Conservation (phyloP, 2,329 filamentous ascomycete species). For the Fusarium udum region DNA sequence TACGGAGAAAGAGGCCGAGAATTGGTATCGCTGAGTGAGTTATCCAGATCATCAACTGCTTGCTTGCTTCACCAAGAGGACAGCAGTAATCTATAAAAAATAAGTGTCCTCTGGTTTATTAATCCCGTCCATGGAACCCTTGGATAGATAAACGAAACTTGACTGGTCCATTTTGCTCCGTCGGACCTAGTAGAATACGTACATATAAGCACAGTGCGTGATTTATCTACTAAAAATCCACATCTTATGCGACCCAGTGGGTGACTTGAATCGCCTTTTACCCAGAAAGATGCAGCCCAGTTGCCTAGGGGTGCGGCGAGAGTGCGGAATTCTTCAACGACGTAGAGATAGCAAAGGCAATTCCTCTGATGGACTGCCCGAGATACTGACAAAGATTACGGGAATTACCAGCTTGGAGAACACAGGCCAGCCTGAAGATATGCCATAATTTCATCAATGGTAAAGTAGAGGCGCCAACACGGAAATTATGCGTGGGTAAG, state of each 20-base stretch:
- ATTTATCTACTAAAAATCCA: slow-evolving; percentile 23
- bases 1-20: background rate
- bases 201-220: slow-evolving; percentile 31
- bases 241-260: slow-evolving; percentile 35
- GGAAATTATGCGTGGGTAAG: slow-evolving; percentile 21
- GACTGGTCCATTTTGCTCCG: slow-evolving; percentile 17
- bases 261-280: slow-evolving; percentile 26
- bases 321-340: background rate
- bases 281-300: slow-evolving; percentile 1
- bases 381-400: background rate
- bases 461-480: slow-evolving; percentile 1
- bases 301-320: background rate
- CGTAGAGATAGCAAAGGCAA: background rate
- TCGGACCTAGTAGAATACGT: slow-evolving; percentile 3
- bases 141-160: slow-evolving; percentile 1
- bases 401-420: background rate
- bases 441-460: background rate
- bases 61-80: background rate
- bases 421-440: background rate
- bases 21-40: background rate
- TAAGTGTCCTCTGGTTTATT: background rate
- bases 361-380: background rate
- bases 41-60: background rate
- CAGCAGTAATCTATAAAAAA: background rate
- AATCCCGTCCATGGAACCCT: background rate